phyloP scores from a whole-genome alignment of 2,329 filamentous ascomycete species.

The Aspergillus calidoustus region DNA sequence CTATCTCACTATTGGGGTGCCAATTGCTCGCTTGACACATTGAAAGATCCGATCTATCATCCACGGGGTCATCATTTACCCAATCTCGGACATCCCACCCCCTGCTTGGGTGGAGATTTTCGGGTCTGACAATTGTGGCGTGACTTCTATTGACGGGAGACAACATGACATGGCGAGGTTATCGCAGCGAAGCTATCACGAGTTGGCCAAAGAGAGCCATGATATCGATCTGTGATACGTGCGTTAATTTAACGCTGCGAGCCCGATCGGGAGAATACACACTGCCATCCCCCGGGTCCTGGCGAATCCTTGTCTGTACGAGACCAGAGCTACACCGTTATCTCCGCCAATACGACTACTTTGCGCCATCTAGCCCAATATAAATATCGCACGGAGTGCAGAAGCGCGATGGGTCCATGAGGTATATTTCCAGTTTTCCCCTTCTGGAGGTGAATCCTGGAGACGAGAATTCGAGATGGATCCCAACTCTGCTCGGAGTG shows the following conservation, averaged over 20 bases:
- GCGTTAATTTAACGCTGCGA: constrained; percentile 3
- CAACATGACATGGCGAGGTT: constrained; percentile 2
- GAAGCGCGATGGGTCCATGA: not conserved
- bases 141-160: constrained; percentile 8
- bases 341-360: not conserved
- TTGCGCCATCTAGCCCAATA: not conserved
- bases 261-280: not conserved
- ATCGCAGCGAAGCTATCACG: not conserved
- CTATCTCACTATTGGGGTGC: not conserved
- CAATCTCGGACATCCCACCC: not conserved
- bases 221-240: constrained; percentile 13
- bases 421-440: not conserved
- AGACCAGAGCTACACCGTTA: not conserved
- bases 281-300: not conserved
- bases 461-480: not conserved
- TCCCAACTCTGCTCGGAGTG: not conserved
- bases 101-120: too few species aligned
- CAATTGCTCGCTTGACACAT: not conserved
- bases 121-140: constrained; percentile 8
- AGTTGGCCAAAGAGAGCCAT: not conserved
- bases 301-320: not conserved
- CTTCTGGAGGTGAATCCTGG: not conserved
- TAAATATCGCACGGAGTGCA: not conserved
- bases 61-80: not conserved
- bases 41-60: not conserved